phyloP scores from a whole-genome alignment of 179 eudicot species.

The Beta macrorhiza region DNA sequence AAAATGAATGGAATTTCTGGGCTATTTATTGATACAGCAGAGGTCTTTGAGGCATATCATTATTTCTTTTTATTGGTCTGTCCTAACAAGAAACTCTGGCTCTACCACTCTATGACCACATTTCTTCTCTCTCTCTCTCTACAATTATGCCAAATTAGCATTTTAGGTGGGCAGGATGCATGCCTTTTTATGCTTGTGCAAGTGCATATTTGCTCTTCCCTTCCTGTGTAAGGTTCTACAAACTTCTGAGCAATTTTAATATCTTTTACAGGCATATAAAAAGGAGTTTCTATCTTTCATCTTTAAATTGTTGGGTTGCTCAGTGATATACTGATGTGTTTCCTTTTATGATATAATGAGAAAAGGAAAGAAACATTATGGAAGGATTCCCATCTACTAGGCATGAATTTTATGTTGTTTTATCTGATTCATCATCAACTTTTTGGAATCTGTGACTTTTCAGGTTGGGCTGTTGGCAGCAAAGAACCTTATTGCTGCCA shows the following conservation, averaged over 20 bases:
- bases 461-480: constrained; percentile 74
- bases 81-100: too few relatives aligned
- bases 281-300: background rate
- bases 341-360: background rate
- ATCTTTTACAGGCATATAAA: too few relatives aligned
- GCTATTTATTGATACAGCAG: too few relatives aligned
- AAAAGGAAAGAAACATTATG: constrained; percentile 2
- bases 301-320: background rate
- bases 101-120: too few relatives aligned
- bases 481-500: constrained; percentile 68
- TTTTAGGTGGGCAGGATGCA: too few relatives aligned
- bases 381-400: background rate
- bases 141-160: too few relatives aligned
- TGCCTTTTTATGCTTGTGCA: too few relatives aligned
- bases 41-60: too few relatives aligned
- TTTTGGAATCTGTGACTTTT: constrained; percentile 19
- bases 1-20: too few relatives aligned
- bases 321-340: background rate
- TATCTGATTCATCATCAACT: background rate
- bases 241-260: background rate
- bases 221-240: background rate
- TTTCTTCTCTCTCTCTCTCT: too few relatives aligned
- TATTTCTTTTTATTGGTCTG: too few relatives aligned
- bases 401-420: background rate
- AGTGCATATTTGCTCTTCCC: background rate